Conservation (phyloP, 495 filamentous ascomycete genomes). For the Opeltia flavorubescens region DNA sequence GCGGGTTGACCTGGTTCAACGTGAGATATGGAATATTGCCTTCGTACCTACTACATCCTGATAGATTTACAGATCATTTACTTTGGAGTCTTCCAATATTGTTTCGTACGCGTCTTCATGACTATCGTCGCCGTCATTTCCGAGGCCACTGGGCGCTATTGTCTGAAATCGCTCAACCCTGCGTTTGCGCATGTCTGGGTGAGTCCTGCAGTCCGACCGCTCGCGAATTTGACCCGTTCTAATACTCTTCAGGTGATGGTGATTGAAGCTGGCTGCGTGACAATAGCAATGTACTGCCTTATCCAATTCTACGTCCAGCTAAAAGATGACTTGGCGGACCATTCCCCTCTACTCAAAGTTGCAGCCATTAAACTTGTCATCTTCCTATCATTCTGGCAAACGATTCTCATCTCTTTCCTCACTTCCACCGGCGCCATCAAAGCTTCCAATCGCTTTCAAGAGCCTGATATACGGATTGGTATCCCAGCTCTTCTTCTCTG, state of each 20-base stretch:
- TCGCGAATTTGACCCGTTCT: not conserved
- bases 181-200: conserved; percentile 78
- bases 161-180: conserved; percentile 61
- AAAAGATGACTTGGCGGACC: conserved; percentile 47
- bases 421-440: conserved; percentile 49
- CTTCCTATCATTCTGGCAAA: conserved; percentile 91
- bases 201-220: conserved; percentile 17
- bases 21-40: conserved; percentile 22
- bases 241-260: conserved; percentile 37
- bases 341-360: conserved; percentile 70
- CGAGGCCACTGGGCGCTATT: conserved; percentile 56
- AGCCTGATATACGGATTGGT: conserved; percentile 65
- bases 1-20: conserved; percentile 90
- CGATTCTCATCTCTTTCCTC: conserved; percentile 53
- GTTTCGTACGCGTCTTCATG: conserved; percentile 72
- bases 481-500: conserved; percentile 68
- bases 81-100: conserved; percentile 81
- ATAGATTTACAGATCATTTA: conserved; percentile 51
- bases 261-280: conserved; percentile 58
- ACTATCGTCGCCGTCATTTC: conserved; percentile 66
- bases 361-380: conserved; percentile 86
- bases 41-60: not conserved
- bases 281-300: conserved; percentile 83
- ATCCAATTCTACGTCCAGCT: conserved; percentile 83
- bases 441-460: conserved; percentile 43